Conservation (phyloP, 495 filamentous ascomycete genomes). For the Neurospora africana region DNA sequence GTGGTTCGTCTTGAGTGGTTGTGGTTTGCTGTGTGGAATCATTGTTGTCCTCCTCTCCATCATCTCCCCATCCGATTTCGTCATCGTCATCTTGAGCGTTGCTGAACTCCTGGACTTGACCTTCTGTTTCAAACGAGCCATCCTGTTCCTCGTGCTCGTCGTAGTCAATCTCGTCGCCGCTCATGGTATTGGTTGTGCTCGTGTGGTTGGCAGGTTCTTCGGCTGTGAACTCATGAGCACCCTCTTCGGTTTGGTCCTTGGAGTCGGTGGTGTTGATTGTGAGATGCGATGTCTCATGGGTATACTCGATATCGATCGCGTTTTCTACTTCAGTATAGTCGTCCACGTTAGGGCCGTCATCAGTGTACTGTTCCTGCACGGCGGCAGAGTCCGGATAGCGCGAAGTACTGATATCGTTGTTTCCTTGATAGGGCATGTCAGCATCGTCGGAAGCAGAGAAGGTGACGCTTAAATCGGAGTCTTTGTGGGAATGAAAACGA, state of each 20-base stretch:
- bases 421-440: conserved; percentile 12
- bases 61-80: conserved; percentile 37
- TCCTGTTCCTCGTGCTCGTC: conserved; percentile 27
- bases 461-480: conserved; percentile 7
- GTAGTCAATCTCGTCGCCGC: conserved; percentile 40
- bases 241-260: neutral
- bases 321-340: neutral
- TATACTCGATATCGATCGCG: neutral
- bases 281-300: conserved; percentile 2
- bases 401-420: conserved; percentile 9
- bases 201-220: conserved; percentile 17
- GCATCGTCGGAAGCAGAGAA: conserved; percentile 8
- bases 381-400: conserved; percentile 4
- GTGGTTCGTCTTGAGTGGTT: conserved; percentile 3
- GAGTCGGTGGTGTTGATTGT: conserved; percentile 5
- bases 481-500: conserved; percentile 3
- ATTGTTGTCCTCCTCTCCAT: conserved; percentile 19
- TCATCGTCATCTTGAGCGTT: conserved; percentile 16
- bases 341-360: conserved; percentile 1
- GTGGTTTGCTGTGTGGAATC: conserved; percentile 8
- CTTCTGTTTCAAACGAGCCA: conserved; percentile 5
- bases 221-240: neutral
- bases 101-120: conserved; percentile 3
- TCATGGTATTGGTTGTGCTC: conserved; percentile 32
- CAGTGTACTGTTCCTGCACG: conserved; percentile 4